Evolutionary conservation across 2,329 filamentous ascomycete genomes (phyloP), one percentile per base, ranked within the genome.

Genomic region (Coniochaeta ligniaria): DNA sequence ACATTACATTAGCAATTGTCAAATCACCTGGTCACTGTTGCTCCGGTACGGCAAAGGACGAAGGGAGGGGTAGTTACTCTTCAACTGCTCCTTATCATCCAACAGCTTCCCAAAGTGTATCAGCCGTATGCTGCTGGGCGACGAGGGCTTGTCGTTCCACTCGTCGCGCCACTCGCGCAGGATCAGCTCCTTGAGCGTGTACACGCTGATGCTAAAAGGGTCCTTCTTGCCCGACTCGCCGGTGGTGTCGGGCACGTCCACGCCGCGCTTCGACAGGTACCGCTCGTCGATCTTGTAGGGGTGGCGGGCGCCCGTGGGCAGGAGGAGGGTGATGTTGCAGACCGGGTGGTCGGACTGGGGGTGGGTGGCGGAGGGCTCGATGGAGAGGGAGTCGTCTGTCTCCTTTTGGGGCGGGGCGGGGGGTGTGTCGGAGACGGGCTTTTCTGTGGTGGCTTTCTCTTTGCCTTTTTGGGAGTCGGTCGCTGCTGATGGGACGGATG

Each of bases 161-260:
- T 97, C 91, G 68, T 87, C 88, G 66, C 92, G 83, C 94, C 94
- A 98, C 73, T 97, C 93, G 68, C 91, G 83, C 78, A 95, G 84
- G 71, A 98, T 96, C 70, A 97, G 78, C 76, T 97, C 92, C 75
- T 97, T 97, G 65, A 98, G 78, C 3, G 91, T 96, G 72, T 97
- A 96, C 58, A 96, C 89, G 66, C 91, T 96, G 75, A 98, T 92
- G 71, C 88, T 90, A 71, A 92, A 93, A 1, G 92, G 92, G 70
- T 97, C 92, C 65, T 84, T 81, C 63, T 75, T 80, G 35, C 85
- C 86, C 28, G 74, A 72, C 61, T 83, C 80, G 11, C 31, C 31
- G 3, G 80, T 83, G 65, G 83, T 75, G 35, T 88, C 87, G 22
- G 91, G 88, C 1, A 95, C 84, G 56, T 83, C 83, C 59, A 96